Conservation (phyloP, 192 early-diverging fungal species). For the Neocallimastix lanati region DNA sequence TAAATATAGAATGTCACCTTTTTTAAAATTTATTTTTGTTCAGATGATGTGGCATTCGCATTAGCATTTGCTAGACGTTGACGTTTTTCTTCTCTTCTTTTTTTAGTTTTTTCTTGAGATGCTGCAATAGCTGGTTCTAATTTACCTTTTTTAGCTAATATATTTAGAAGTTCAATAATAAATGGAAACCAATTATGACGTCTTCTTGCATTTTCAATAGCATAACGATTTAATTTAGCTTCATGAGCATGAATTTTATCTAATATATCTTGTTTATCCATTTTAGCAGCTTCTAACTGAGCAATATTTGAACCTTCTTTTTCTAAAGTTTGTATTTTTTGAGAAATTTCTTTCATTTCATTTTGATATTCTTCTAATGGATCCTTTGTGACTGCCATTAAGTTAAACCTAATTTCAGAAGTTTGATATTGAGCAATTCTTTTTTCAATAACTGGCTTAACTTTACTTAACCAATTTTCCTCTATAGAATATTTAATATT, state of each 20-base stretch:
- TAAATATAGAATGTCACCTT: too few species aligned
- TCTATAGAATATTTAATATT: too few species aligned
- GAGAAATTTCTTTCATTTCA: slow-evolving; percentile 22
- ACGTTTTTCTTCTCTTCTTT: not conserved
- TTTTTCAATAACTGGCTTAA: slow-evolving; percentile 40
- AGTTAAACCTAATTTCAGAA: slow-evolving; percentile 55
- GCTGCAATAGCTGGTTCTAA: not conserved
- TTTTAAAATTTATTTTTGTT: not conserved
- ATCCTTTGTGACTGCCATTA: slow-evolving; percentile 59
- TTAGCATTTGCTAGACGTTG: not conserved
- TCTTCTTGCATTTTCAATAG: not conserved
- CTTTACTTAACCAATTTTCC: slow-evolving; percentile 45
- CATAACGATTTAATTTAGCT: not conserved
- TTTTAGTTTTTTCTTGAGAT: not conserved
- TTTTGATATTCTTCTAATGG: slow-evolving; percentile 31
- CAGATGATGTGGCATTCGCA: not conserved
- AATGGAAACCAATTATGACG: not conserved
- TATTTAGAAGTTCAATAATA: not conserved
- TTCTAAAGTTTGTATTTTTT: slow-evolving; percentile 20
- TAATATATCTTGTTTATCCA: not conserved
- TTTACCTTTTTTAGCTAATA: not conserved
- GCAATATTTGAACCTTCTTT: not conserved
- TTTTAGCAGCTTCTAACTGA: not conserved
- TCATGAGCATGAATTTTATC: not conserved
- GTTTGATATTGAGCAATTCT: slow-evolving; percentile 36